Base-by-base conservation (phyloP, 495 filamentous ascomycete genomes). In the Glarea lozoyensis region DNA sequence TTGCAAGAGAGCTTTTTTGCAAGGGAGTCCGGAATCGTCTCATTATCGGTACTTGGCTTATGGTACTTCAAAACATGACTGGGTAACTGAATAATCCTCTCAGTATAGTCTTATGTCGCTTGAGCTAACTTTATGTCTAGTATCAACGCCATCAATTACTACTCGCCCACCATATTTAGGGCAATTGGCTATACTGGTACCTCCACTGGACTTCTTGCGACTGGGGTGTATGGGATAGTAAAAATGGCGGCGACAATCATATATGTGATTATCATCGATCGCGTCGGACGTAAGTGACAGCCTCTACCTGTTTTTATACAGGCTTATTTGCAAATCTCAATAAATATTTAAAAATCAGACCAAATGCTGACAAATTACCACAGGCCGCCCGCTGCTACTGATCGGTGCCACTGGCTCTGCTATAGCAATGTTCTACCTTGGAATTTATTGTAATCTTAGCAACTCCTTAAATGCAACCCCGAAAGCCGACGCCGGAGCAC, bases 401-500 rank as follows among this genome's bases (percentile, higher is more conserved):
- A 43, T 72, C 9, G 73, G 75, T 1, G 72, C 74, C 15, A 50
- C 59, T 29, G 56, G 78, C 2, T 69, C 73, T 24, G 65, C 65
- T n/a, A 53, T 75, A 22, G 47, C 68, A 4, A 78, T 79, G 73
- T 52, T 76, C 46, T 78, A 78, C 49, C 61, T 80, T 38, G 76
- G 70, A 3, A 59, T 58, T 27, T 79, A 73, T 59, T 61, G 73
- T 10, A 63, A 60, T 2, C 52, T 59, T 13, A 57, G 62, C 0
- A 64, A n/a, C 44, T 46, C 52, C 37, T 65, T 53, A 43, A 44
- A 23, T 0, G 42, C 34, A 30, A 58, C 58, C 10, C 36, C 39
- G 11, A 9, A 53, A 17, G 58, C 62, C 41, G 43, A 59, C 36
- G 66, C 62, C 20, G 39, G 32, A 15, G 23, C 34, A 38, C 25